Evolutionary conservation across 306 rosid genomes (phyloP).

Genomic region (Neltuma alba): DNA sequence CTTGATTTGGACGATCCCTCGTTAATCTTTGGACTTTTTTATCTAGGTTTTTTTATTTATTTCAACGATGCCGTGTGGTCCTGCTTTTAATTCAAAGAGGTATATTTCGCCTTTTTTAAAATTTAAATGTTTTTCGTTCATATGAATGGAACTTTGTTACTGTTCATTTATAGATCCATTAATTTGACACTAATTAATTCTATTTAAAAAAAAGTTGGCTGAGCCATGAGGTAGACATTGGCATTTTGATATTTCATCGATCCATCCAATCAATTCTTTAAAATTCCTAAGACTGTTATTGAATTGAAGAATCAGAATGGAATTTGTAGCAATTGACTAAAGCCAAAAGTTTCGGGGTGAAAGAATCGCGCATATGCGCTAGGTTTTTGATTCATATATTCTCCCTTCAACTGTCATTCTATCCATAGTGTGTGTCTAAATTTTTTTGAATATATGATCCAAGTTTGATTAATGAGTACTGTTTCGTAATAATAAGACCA

Average conservation of each 20-base stretch:
- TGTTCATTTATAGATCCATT: not conserved
- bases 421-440: not conserved
- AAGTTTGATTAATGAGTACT: slow-evolving; percentile 3
- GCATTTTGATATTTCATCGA: slow-evolving; percentile 38
- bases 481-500: not conserved
- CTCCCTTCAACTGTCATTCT: slow-evolving; percentile 7
- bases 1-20: slow-evolving; percentile 40
- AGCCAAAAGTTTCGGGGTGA: slow-evolving; percentile 41
- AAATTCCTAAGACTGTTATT: slow-evolving; percentile 6
- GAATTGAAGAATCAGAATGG: slow-evolving; percentile 27
- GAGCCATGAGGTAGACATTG: slow-evolving; percentile 22
- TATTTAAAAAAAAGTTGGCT: not conserved
- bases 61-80: slow-evolving; percentile 54
- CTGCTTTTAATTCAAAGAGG: slow-evolving; percentile 29
- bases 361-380: slow-evolving; percentile 40
- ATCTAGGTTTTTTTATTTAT: slow-evolving; percentile 34
- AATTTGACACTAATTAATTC: not conserved
- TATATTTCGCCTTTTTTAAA: not conserved
- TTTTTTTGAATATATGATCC: slow-evolving; percentile 12
- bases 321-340: slow-evolving; percentile 25
- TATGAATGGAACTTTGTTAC: not conserved
- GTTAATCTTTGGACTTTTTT: slow-evolving; percentile 33
- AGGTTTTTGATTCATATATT: slow-evolving; percentile 2
- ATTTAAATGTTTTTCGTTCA: too few relatives aligned
- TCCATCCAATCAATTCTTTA: slow-evolving; percentile 29